phyloP scores from a whole-genome alignment of 1,284 basidiomycete genomes.

The Pisolithus thermaeus region DNA sequence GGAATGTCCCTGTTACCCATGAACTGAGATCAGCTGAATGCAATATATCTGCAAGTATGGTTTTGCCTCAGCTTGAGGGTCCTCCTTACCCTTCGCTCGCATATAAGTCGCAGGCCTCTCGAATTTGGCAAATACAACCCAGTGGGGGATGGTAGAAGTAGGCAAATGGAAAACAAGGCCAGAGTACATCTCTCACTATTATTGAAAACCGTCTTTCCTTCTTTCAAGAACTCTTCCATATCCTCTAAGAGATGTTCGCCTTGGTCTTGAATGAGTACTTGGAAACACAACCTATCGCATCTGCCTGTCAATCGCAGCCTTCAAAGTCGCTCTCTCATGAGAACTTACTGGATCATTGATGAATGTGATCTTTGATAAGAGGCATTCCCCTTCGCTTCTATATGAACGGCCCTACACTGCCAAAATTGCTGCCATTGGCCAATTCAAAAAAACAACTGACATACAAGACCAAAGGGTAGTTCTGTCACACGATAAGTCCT shows the following conservation, averaged over 20 bases:
- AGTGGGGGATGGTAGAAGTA: not conserved
- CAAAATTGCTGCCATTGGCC: constrained; percentile 15
- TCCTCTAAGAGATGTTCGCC: not conserved
- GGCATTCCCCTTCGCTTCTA: not conserved
- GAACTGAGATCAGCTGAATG: not conserved
- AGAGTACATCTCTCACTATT: not conserved
- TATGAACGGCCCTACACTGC: constrained; percentile 15
- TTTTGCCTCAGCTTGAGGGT: not conserved
- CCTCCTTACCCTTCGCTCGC: too few relatives aligned
- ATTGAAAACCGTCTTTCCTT: not conserved
- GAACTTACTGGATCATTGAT: not conserved
- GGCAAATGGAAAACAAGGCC: not conserved
- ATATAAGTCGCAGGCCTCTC: not conserved
- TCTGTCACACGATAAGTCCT: too few relatives aligned
- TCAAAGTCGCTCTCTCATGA: too few relatives aligned
- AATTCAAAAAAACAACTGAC: constrained; percentile 22
- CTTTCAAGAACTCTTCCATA: not conserved
- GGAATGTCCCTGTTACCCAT: not conserved
- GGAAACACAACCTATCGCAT: constrained; percentile 2
- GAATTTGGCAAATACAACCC: not conserved
- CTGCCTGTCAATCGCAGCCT: too few relatives aligned
- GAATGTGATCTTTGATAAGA: not conserved
- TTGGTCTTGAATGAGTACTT: not conserved
- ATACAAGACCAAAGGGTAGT: too few relatives aligned
- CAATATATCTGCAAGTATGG: not conserved